These are phyloP conservation scores for Salvia sclarea DNA, from an alignment of 305 asterid genomes.

Conservation along the genomic window DNA sequence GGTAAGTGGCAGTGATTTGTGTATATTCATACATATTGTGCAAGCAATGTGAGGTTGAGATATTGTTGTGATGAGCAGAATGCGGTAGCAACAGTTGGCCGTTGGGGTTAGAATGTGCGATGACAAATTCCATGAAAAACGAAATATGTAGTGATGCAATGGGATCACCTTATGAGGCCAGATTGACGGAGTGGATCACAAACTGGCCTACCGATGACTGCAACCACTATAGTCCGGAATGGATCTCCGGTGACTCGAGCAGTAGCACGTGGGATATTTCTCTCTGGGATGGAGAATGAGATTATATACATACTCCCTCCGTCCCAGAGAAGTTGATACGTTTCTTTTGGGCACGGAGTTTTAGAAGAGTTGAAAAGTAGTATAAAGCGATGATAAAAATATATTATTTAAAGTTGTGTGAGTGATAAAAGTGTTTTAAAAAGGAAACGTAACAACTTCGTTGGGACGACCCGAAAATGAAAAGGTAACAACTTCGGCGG, in stretches of 20 bases:
- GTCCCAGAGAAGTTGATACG: too few relatives aligned
- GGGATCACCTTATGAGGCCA: slow-evolving; percentile 48
- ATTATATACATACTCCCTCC: neutral
- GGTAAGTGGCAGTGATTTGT: slow-evolving; percentile 20
- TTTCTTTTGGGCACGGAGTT: too few relatives aligned
- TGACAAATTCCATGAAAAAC: slow-evolving; percentile 29
- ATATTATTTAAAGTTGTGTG: too few relatives aligned
- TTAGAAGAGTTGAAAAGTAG: too few relatives aligned
- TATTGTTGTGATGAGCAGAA: slow-evolving; percentile 21
- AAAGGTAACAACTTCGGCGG: too few relatives aligned
- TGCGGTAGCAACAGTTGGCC: slow-evolving; percentile 20
- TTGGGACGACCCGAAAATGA: too few relatives aligned
- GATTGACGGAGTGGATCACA: slow-evolving; percentile 52
- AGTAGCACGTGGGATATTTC: slow-evolving; percentile 45
- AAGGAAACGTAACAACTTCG: too few relatives aligned
- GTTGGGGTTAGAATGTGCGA: slow-evolving; percentile 25
- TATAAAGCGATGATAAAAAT: too few relatives aligned
- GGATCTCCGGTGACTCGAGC: slow-evolving; percentile 31
- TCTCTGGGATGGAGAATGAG: slow-evolving; percentile 41
- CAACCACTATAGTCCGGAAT: slow-evolving; percentile 30
- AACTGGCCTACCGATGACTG: slow-evolving; percentile 32
- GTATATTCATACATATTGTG: neutral
- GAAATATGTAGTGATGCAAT: slow-evolving; percentile 20
- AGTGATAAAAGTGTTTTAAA: too few relatives aligned
- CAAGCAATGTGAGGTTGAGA: neutral